Conservation (phyloP, 495 filamentous ascomycete species). For the Aspergillus incahuasiensis region DNA sequence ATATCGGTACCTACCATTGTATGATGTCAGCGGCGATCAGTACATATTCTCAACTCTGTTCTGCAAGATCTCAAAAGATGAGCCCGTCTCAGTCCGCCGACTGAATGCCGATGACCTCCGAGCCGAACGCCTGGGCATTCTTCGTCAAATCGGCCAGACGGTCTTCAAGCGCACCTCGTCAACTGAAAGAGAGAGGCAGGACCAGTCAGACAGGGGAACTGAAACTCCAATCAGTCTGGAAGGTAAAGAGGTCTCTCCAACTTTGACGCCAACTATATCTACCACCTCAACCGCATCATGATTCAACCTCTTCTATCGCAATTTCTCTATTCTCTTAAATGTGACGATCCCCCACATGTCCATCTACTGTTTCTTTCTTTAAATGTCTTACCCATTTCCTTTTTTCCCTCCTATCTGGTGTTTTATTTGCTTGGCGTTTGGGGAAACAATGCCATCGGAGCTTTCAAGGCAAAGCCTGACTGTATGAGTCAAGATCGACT, state of each 20-base stretch:
- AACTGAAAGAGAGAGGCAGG: constrained; percentile 39
- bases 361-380: constrained; percentile 3
- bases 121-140: constrained; percentile 46
- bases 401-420: not conserved
- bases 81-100: constrained; percentile 46
- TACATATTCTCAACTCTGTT: constrained; percentile 94
- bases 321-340: not conserved
- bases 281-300: constrained; percentile 38
- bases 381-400: not conserved
- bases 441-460: constrained; percentile 11
- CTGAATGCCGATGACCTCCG: constrained; percentile 45
- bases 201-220: constrained; percentile 25
- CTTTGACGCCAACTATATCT: constrained; percentile 38
- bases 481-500: not conserved
- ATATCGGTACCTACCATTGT: constrained; percentile 95
- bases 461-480: constrained; percentile 11
- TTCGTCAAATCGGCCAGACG: constrained; percentile 45
- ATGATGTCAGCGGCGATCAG: constrained; percentile 79
- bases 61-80: constrained; percentile 71
- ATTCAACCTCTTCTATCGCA: not conserved
- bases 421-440: constrained; percentile 12
- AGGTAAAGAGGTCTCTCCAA: constrained; percentile 35
- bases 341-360: not conserved
- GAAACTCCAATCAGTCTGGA: constrained; percentile 29
- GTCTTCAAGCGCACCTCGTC: constrained; percentile 50